Percentiles rank a stretch among this genome's conserved stretches.
Conservation (phyloP, 805 yeast species). For the Ogataea corticis region DNA sequence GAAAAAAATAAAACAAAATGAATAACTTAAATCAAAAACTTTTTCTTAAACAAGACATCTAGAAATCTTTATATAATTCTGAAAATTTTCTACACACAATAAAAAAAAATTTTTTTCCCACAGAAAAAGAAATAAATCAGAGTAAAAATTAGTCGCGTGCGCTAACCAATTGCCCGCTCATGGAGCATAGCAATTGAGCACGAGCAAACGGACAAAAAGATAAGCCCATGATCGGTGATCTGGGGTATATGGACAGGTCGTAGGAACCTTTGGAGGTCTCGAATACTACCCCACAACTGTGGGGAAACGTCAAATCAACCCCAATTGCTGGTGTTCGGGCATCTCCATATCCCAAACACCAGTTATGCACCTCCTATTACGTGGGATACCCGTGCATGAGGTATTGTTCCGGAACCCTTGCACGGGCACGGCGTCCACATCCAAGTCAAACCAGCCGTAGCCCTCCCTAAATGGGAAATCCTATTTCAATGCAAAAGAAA, state of each 20-base stretch:
- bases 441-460: background rate
- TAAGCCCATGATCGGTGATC: no score
- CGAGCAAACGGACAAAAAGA: no score
- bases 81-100: background rate
- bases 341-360: background rate
- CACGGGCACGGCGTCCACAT: background rate
- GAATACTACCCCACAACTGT: no score
- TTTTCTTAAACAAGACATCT: slow-evolving; percentile 1
- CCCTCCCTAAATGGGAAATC: no score
- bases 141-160: slow-evolving; percentile 5
- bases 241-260: no score
- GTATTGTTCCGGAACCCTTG: slow-evolving; percentile 2
- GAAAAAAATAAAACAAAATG: slow-evolving; percentile 20
- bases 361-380: slow-evolving; percentile 13
- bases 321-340: background rate
- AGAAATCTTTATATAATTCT: slow-evolving; percentile 1
- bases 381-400: slow-evolving; percentile 6
- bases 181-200: background rate
- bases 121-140: background rate
- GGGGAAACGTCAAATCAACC: background rate
- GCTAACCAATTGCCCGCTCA: background rate
- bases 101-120: background rate
- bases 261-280: no score
- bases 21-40: slow-evolving; percentile 4
- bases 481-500: slow-evolving; percentile 1